Evolutionary conservation across 192 early-diverging fungal species (phyloP).

Genomic region (Mortierella claussenii): DNA sequence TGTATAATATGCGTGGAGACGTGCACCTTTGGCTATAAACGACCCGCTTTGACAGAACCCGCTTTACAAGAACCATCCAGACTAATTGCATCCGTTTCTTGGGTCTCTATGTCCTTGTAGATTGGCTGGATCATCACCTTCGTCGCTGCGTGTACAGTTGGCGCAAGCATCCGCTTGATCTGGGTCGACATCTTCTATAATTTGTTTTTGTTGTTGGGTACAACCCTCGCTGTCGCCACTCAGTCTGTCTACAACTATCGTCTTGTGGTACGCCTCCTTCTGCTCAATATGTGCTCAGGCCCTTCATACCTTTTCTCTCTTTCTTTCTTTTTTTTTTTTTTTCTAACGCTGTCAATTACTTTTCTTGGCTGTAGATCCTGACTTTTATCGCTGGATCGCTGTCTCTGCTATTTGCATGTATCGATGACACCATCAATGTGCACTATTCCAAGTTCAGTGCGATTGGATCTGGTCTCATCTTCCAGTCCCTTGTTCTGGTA

Average conservation of each 20-base stretch:
- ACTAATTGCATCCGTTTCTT: background rate
- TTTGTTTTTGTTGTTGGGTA: slow-evolving; percentile 48
- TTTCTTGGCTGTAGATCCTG: slow-evolving; percentile 31
- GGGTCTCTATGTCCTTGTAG: slow-evolving; percentile 20
- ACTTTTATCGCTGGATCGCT: slow-evolving; percentile 37
- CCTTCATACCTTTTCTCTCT: too few relatives aligned
- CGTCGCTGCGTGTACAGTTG: slow-evolving; percentile 32
- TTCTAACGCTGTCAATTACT: slow-evolving; percentile 2
- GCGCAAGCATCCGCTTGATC: slow-evolving; percentile 4
- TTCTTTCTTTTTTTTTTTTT: slow-evolving; percentile 5
- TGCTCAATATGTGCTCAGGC: too few relatives aligned
- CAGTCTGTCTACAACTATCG: slow-evolving; percentile 48
- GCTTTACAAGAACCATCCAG: background rate
- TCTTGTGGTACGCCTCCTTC: slow-evolving; percentile 30
- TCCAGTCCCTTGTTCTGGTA: slow-evolving; percentile 52
- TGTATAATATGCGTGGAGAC: too few relatives aligned
- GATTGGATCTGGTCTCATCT: slow-evolving; percentile 44
- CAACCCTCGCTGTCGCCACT: slow-evolving; percentile 35
- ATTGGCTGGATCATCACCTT: slow-evolving; percentile 61
- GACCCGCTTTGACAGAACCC: background rate
- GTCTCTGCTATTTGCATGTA: slow-evolving; percentile 3
- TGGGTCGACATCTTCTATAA: slow-evolving; percentile 61
- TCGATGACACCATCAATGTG: slow-evolving; percentile 4
- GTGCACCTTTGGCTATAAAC: too few relatives aligned
- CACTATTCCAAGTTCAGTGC: slow-evolving; percentile 19